phyloP scores from a whole-genome alignment of 116 monocot genomes.

The Dioscorea cayenensis region DNA sequence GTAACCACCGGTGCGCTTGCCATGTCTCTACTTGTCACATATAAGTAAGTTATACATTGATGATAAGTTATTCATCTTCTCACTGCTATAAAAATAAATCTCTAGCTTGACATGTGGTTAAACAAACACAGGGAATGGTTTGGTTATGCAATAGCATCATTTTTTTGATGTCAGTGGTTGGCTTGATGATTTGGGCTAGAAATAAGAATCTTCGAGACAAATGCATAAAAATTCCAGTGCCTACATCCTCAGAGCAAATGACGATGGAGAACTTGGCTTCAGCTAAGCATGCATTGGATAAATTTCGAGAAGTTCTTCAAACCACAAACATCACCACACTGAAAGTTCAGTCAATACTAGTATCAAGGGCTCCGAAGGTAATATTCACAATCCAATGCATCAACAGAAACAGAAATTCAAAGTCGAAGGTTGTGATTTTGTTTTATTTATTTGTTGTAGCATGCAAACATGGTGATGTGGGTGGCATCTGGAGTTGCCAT shows the following conservation, averaged over 20 bases:
- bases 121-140: slow-evolving; percentile 65
- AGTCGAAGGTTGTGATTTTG: too few relatives aligned
- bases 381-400: neutral
- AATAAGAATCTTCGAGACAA: slow-evolving; percentile 8
- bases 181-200: slow-evolving; percentile 51
- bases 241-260: slow-evolving; percentile 48
- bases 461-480: slow-evolving; percentile 41
- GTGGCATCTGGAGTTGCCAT: slow-evolving; percentile 38
- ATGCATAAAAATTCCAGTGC: slow-evolving; percentile 33
- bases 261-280: slow-evolving; percentile 56
- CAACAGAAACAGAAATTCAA: too few relatives aligned
- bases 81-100: neutral
- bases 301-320: slow-evolving; percentile 35
- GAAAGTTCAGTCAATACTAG: slow-evolving; percentile 50
- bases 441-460: slow-evolving; percentile 29
- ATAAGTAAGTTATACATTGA: slow-evolving; percentile 43
- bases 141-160: slow-evolving; percentile 34
- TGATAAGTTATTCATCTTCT: too few relatives aligned
- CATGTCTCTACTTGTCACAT: slow-evolving; percentile 30
- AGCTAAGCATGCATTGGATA: slow-evolving; percentile 50
- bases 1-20: slow-evolving; percentile 25
- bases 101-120: neutral
- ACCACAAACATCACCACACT: slow-evolving; percentile 42
- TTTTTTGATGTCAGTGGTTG: slow-evolving; percentile 27
- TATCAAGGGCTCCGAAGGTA: slow-evolving; percentile 73